Percentiles rank a stretch among this genome's conserved stretches.
Evolutionary conservation across 2,329 filamentous ascomycete species (phyloP).

Genomic region (Diaporthe vaccinii): DNA sequence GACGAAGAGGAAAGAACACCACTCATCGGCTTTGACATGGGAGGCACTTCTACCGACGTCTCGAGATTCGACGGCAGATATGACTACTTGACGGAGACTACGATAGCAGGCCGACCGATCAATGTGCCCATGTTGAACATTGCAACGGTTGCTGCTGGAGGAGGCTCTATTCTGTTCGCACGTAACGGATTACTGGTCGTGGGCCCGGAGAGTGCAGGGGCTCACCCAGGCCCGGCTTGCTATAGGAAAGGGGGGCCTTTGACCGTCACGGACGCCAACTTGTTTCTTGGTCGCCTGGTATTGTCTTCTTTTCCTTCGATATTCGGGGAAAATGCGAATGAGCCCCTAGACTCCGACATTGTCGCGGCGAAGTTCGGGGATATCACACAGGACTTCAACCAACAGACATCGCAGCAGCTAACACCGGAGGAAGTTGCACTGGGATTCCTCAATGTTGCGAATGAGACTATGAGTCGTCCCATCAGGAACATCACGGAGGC

Average conservation of each 20-base stretch:
- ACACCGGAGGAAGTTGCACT: conserved; percentile 61
- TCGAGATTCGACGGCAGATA: conserved; percentile 71
- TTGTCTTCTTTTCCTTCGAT: conserved; percentile 77
- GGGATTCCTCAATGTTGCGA: conserved; percentile 80
- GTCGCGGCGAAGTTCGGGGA: conserved; percentile 51
- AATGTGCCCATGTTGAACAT: conserved; percentile 86
- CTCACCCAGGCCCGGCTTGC: conserved; percentile 77
- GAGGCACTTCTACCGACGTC: conserved; percentile 81
- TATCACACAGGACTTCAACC: conserved; percentile 53
- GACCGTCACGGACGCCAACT: conserved; percentile 77
- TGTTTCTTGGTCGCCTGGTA: conserved; percentile 68
- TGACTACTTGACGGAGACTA: conserved; percentile 75
- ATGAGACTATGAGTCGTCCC: conserved; percentile 79
- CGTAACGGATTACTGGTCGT: conserved; percentile 77
- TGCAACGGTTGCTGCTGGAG: conserved; percentile 83
- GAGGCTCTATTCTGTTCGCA: conserved; percentile 78
- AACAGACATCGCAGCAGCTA: conserved; percentile 42
- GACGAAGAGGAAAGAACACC: conserved; percentile 76
- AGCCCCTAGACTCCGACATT: conserved; percentile 56
- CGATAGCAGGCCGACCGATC: conserved; percentile 76
- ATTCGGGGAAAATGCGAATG: conserved; percentile 75
- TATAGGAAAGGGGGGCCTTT: conserved; percentile 76
- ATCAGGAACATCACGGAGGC: conserved; percentile 75
- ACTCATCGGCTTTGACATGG: conserved; percentile 84
- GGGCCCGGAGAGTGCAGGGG: conserved; percentile 75